Evolutionary conservation across 176 grass and related monocot species (phyloP).

Genomic region (Lolium rigidum): DNA sequence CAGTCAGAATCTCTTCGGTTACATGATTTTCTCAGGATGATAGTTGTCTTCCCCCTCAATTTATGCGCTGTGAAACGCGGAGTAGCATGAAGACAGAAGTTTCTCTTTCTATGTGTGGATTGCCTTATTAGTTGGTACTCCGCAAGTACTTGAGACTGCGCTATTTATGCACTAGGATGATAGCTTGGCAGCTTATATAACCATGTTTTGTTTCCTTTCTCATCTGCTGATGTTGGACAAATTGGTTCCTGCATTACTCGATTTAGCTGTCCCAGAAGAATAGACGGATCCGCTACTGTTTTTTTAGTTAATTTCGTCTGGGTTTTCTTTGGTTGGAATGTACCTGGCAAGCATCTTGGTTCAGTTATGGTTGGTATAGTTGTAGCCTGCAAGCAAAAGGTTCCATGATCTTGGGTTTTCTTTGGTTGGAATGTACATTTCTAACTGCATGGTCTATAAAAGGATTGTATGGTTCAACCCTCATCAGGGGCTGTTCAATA

Average conservation of each 20-base stretch:
- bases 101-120: constrained; percentile 27
- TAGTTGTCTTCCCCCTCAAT: constrained; percentile 6
- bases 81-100: constrained; percentile 13
- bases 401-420: background rate
- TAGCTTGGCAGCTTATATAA: background rate
- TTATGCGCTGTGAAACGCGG: constrained; percentile 19
- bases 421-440: no score
- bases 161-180: constrained; percentile 14
- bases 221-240: constrained; percentile 1
- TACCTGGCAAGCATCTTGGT: background rate
- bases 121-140: background rate
- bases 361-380: background rate
- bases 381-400: background rate
- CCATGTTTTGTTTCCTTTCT: background rate
- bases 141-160: background rate
- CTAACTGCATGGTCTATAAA: background rate
- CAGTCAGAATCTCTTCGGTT: constrained; percentile 27
- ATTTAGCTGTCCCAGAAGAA: background rate
- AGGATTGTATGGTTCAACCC: background rate
- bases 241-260: background rate
- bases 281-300: background rate
- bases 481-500: no score
- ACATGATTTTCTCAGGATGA: constrained; percentile 39
- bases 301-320: background rate
- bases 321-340: background rate